phyloP scores from a whole-genome alignment of 2,329 filamentous ascomycete species.

The Talaromyces sp. region DNA sequence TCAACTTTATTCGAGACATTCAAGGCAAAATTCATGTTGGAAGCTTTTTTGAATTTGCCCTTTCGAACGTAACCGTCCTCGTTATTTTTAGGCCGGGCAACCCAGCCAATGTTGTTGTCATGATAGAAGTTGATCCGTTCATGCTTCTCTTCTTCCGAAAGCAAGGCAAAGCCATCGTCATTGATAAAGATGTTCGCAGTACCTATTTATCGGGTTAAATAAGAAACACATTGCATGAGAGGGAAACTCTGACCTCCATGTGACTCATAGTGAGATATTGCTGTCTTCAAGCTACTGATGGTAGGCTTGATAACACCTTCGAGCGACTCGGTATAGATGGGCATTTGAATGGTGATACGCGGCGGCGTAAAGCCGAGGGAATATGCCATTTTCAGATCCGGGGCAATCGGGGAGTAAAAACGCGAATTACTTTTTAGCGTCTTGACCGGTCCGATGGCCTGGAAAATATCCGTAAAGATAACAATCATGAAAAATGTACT shows the following conservation, averaged over 20 bases:
- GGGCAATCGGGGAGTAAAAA: constrained; percentile 39
- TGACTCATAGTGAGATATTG: constrained; percentile 56
- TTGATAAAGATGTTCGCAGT: constrained; percentile 39
- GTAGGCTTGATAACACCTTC: constrained; percentile 62
- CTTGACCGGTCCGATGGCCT: constrained; percentile 51
- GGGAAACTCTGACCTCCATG: constrained; percentile 13
- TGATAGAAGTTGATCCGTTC: constrained; percentile 49
- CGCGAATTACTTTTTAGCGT: constrained; percentile 45
- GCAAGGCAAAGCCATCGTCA: constrained; percentile 40
- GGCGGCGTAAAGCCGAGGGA: constrained; percentile 25
- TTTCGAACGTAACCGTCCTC: constrained; percentile 51
- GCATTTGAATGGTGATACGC: constrained; percentile 72
- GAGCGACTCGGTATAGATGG: constrained; percentile 83
- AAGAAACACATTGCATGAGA: constrained; percentile 14
- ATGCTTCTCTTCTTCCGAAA: constrained; percentile 42
- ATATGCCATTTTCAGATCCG: constrained; percentile 21
- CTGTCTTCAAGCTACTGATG: constrained; percentile 54
- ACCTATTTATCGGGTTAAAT: constrained; percentile 39
- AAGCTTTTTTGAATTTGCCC: constrained; percentile 70
- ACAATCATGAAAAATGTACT: constrained; percentile 52
- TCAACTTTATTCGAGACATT: constrained; percentile 62
- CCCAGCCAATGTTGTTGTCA: constrained; percentile 51
- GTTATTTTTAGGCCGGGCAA: constrained; percentile 47
- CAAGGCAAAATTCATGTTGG: constrained; percentile 72
- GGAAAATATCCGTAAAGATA: constrained; percentile 48